Evolutionary conservation across 2,329 filamentous ascomycete genomes (phyloP).

Genomic region (Penicillium oxalicum): DNA sequence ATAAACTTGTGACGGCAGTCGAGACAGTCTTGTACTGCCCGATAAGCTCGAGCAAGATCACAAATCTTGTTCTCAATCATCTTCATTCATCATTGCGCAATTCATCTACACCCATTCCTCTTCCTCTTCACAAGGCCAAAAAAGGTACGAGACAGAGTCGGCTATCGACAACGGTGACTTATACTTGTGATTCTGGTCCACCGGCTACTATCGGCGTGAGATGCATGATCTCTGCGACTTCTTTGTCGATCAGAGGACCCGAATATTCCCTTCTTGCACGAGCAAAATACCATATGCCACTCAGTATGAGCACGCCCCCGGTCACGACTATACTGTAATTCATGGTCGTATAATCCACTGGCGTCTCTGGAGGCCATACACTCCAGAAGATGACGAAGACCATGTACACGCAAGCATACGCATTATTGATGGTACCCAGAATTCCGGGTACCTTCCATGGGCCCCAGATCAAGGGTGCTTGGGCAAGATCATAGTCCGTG

Average conservation of each 20-base stretch:
- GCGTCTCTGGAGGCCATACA: constrained; percentile 43
- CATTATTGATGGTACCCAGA: constrained; percentile 50
- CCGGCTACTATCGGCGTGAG: constrained; percentile 10
- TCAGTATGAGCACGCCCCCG: constrained; percentile 40
- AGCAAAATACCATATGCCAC: constrained; percentile 43
- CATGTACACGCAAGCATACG: constrained; percentile 50
- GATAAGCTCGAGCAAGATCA: no score
- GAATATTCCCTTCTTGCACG: constrained; percentile 42
- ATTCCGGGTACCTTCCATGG: constrained; percentile 50
- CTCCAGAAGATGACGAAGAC: constrained; percentile 53
- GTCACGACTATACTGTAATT: constrained; percentile 48
- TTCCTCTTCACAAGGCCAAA: no score
- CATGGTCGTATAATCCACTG: constrained; percentile 35
- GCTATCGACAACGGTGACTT: no score
- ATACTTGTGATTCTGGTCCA: neutral
- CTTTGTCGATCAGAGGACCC: constrained; percentile 39
- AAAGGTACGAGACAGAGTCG: no score
- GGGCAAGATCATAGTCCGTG: constrained; percentile 14
- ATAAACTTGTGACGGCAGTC: no score
- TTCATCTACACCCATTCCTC: no score
- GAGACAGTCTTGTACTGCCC: no score
- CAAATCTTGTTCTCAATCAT: no score
- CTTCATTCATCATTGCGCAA: no score
- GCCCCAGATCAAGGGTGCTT: constrained; percentile 46
- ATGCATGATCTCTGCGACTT: constrained; percentile 19